phyloP scores from a whole-genome alignment of 768 basidiomycete species.

The Strobilomyces dryophilus region DNA sequence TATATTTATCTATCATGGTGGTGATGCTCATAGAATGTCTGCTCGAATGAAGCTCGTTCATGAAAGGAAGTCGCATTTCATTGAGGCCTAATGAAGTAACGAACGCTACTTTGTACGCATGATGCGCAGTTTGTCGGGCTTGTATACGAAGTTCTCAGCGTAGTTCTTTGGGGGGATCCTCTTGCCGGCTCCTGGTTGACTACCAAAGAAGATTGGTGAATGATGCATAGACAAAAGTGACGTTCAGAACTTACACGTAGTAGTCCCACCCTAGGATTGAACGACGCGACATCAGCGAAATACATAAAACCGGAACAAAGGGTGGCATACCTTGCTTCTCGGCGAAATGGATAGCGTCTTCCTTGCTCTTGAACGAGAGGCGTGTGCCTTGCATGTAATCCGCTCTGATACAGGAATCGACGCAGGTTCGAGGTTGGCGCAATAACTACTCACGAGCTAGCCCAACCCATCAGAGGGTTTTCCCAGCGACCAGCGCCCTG shows the following conservation, averaged over 20 bases:
- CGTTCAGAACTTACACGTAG: constrained; percentile 61
- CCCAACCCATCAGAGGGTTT: constrained; percentile 97
- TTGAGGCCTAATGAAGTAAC: constrained; percentile 1
- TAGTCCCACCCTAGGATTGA: constrained; percentile 81
- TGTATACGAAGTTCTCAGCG: constrained; percentile 88
- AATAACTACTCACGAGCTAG: constrained; percentile 72
- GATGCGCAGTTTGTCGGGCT: constrained; percentile 73
- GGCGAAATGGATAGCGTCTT: constrained; percentile 91
- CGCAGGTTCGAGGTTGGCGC: background rate
- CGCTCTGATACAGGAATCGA: constrained; percentile 46
- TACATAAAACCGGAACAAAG: background rate
- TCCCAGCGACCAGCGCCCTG: constrained; percentile 92
- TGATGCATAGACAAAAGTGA: constrained; percentile 2
- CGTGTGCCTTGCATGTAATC: constrained; percentile 96
- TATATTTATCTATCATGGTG: background rate
- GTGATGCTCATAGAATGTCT: background rate
- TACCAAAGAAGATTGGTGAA: constrained; percentile 20
- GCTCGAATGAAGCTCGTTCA: background rate
- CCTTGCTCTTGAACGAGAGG: constrained; percentile 77
- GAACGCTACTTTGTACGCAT: constrained; percentile 84
- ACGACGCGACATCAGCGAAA: background rate
- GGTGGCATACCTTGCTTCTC: constrained; percentile 82
- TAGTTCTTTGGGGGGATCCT: constrained; percentile 85
- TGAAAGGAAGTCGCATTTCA: constrained; percentile 1
- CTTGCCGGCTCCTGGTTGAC: constrained; percentile 57